Evolutionary conservation across 306 rosid species (phyloP).

Genomic region (Vigna angularis): DNA sequence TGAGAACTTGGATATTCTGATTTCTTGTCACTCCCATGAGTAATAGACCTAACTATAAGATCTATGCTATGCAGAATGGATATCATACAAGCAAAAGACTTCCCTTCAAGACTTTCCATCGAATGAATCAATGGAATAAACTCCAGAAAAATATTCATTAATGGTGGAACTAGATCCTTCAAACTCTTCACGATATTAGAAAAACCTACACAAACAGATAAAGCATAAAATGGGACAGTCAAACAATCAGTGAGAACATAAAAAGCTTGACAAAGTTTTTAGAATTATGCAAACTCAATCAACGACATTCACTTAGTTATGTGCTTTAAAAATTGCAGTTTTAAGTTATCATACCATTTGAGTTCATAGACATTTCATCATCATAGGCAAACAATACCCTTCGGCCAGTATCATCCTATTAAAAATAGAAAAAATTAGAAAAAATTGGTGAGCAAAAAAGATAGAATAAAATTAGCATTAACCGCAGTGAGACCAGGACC

Average conservation of each 20-base stretch:
- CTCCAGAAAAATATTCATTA: constrained; percentile 77
- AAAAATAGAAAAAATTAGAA: constrained; percentile 47
- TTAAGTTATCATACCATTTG: constrained; percentile 63
- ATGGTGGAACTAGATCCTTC: constrained; percentile 68
- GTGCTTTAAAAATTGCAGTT: constrained; percentile 18
- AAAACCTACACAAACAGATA: constrained; percentile 57
- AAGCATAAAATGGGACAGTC: constrained; percentile 44
- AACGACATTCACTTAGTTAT: too few species aligned
- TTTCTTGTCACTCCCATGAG: constrained; percentile 52
- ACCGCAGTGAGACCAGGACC: background rate
- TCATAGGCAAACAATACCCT: constrained; percentile 68
- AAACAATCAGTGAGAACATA: constrained; percentile 36
- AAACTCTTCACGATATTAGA: constrained; percentile 60
- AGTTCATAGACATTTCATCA: constrained; percentile 55
- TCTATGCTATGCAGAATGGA: constrained; percentile 73
- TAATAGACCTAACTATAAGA: constrained; percentile 61
- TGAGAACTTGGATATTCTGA: constrained; percentile 52
- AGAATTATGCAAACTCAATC: background rate
- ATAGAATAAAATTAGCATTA: constrained; percentile 24
- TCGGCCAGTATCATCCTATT: constrained; percentile 61
- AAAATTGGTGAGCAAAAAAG: constrained; percentile 32
- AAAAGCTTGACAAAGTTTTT: constrained; percentile 18
- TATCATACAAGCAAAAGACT: constrained; percentile 71
- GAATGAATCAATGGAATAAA: constrained; percentile 57
- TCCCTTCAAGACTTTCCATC: constrained; percentile 57